Base-by-base conservation (phyloP, 2,329 filamentous ascomycete genomes). In the Colletotrichum sp. region DNA sequence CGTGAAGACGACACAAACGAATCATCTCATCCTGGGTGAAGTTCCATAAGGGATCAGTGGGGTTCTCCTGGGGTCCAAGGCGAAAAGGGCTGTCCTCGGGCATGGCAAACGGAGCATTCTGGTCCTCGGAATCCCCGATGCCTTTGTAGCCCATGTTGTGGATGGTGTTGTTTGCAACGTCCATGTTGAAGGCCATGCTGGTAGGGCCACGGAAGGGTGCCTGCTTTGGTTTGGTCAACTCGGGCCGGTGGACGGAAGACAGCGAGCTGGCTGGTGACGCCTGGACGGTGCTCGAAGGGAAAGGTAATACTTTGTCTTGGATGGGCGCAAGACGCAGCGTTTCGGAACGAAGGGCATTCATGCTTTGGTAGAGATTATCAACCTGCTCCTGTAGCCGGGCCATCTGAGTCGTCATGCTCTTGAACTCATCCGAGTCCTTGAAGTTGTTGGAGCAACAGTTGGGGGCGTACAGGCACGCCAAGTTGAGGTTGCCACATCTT, bases 391-490 rank as follows among this genome's bases (percentile, higher is more conserved):
- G 96, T 28, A 98, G 89, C 10, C 90, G 90, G 13, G 88, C 87
- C 75, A 98, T 92, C 79, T 97, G 94, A 39, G 90, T 88, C 71
- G 92, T 91, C 92, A 98, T 95, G 48, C 93, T 90, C 81, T 93
- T 95, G 88, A 96, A 98, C 83, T 98, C 96, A 12, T 98, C 95
- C 63, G 95, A 96, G 81, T 98, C 96, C 84, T 96, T 97, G 89
- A 98, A 96, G 84, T 92, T 95, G 87, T 92, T 96, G 77, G 91
- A 86, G 82, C 91, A 93, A 83, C 92, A 93, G 80, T 93, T 93
- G 16, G 92, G 90, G 8, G 92, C 89, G 84, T 94, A 94, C 60
- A 93, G 86, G 80, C 93, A 94, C 77, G 89, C 84, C 22, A 94
- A 87, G 79, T 91, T 92, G 83, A 94, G 91, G 79, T 93, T 93